Evolutionary conservation across 805 yeast species (phyloP).

Genomic region (Yarrowia sp.): DNA sequence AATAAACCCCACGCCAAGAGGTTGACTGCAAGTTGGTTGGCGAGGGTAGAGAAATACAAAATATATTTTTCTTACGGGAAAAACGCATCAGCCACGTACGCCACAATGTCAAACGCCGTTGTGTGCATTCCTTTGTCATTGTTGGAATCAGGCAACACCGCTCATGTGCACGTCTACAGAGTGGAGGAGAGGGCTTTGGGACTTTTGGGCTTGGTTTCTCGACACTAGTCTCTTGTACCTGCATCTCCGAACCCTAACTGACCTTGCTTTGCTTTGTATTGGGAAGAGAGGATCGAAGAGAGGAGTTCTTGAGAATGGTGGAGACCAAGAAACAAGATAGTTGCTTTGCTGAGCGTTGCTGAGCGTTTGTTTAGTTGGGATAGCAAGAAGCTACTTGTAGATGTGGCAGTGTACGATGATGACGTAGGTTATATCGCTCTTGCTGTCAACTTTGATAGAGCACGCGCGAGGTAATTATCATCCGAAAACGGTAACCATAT

Average conservation of each 20-base stretch:
- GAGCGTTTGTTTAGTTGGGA: no score
- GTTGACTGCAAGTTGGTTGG: no score
- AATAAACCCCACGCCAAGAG: no score
- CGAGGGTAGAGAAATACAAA: no score
- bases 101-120: no score
- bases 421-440: no score
- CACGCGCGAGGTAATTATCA: background rate
- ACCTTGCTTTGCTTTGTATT: conserved; percentile 12
- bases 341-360: background rate
- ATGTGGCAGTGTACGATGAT: no score
- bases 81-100: no score
- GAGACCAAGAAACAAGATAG: background rate
- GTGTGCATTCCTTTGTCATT: background rate
- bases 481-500: background rate
- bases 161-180: background rate
- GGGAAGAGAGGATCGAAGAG: background rate
- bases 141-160: background rate
- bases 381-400: no score
- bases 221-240: background rate
- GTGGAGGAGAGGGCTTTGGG: conserved; percentile 11
- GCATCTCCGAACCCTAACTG: background rate
- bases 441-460: no score
- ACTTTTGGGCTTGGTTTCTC: background rate
- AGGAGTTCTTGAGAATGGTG: background rate
- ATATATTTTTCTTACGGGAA: no score